Evolutionary conservation across 2,329 filamentous ascomycete genomes (phyloP), one percentile per base, ranked within the genome.

Genomic region (Aphanocladium album): DNA sequence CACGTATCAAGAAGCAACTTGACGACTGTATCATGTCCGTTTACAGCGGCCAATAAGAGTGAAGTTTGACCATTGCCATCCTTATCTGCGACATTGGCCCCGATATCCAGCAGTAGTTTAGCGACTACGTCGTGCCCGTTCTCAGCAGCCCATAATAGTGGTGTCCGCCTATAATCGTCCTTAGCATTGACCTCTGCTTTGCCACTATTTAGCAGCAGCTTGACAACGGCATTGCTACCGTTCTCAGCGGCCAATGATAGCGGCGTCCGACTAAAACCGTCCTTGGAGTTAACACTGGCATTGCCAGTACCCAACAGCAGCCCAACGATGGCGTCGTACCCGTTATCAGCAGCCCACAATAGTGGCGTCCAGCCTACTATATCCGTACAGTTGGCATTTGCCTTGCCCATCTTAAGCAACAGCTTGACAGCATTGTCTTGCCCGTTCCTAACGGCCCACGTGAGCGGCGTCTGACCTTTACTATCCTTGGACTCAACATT

Each of bases 241-340:
- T 46, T 46, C 43, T 46, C 16, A 21, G 43, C 43, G n/a, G 43
- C 43, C 5, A 19, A 9, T 46, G 17, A 50, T 5, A 50, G 47
- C 23, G 47, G 47, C 25, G 47, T 50, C 30, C 30, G 9, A 5
- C 30, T 30, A 30, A 30, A 30, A 9, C 6, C 21, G 17, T 30
- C 57, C 57, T 45, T 58, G 5, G 41, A 30, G 27, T 62, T 27
- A 12, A 60, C 35, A 25, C 58, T 47, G 27, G 45, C 53, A 53
- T 55, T 53, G 39, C 45, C 49, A 35, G 25, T 62, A 8, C 39
- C 23, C 23, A 62, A 27, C 12, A 62, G 60, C 30, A 49, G 41
- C 49, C 58, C 45, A 8, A 54, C 49, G 4, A 61, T 35, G 17
- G 33, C 43, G 23, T 51, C 11, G 16, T 17, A 23, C 47, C 23